Percentiles rank a stretch among this genome's conserved stretches.
These are phyloP conservation scores for Magnolia officinalis DNA, from an alignment of 164 flowering plant species.

Conservation along the genomic window DNA sequence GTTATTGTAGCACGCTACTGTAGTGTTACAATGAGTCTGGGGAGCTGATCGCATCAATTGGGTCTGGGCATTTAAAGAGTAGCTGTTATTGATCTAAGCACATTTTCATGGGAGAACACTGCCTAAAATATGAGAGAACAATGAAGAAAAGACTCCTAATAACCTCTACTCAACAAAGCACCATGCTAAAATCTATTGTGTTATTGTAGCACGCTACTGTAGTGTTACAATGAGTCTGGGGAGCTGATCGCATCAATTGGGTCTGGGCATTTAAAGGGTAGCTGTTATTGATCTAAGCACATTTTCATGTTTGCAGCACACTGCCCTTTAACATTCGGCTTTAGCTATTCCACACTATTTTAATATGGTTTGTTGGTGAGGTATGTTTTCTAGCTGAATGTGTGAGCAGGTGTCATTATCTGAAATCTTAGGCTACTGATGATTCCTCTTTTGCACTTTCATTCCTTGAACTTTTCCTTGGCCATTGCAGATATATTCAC, in stretches of 20 bases:
- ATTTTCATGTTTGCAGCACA: too few relatives aligned
- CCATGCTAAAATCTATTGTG: too few relatives aligned
- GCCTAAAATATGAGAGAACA: not conserved
- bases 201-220: too few relatives aligned
- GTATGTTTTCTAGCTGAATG: not conserved
- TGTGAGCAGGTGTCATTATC: not conserved
- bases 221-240: too few relatives aligned
- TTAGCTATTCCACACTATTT: not conserved
- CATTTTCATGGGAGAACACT: not conserved
- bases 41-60: too few relatives aligned
- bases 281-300: not conserved
- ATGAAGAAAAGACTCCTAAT: too few relatives aligned
- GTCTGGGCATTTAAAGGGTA: too few relatives aligned
- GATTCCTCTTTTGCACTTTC: not conserved
- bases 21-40: too few relatives aligned
- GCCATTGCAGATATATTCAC: slow-evolving; percentile 77
- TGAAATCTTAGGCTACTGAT: not conserved
- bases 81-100: not conserved
- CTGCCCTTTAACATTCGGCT: not conserved
- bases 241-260: too few relatives aligned
- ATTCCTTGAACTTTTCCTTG: not conserved
- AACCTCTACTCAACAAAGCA: too few relatives aligned
- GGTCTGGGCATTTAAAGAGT: too few relatives aligned
- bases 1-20: too few relatives aligned
- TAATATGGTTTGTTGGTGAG: not conserved